These are phyloP conservation scores for Solanum paucissectum DNA, from an alignment of 257 asterid genomes.

Conservation along the genomic window DNA sequence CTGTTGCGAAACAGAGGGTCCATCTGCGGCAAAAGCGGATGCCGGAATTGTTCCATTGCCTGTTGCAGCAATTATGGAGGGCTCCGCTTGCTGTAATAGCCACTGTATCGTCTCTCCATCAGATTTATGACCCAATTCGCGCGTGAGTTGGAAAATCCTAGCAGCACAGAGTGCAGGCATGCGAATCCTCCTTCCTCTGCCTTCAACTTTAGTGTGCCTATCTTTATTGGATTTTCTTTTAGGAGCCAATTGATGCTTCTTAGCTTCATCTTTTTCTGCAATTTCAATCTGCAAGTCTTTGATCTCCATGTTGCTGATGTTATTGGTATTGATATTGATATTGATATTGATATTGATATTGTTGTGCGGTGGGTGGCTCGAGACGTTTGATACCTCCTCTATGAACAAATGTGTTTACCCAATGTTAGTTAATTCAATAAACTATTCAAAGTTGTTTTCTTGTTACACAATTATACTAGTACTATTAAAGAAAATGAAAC, in stretches of 20 bases:
- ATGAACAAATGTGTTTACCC: slow-evolving; percentile 10
- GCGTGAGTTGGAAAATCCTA: slow-evolving; percentile 57
- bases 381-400: slow-evolving; percentile 25
- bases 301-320: slow-evolving; percentile 3
- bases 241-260: slow-evolving; percentile 41
- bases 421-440: neutral
- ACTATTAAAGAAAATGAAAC: neutral
- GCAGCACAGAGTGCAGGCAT: slow-evolving; percentile 84
- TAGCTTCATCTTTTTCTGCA: slow-evolving; percentile 29
- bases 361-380: neutral
- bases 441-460: neutral
- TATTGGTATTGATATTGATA: neutral
- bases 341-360: neutral
- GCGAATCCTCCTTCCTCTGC: slow-evolving; percentile 67
- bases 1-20: slow-evolving; percentile 30
- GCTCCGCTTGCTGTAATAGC: slow-evolving; percentile 64
- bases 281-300: slow-evolving; percentile 17
- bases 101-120: slow-evolving; percentile 79
- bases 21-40: slow-evolving; percentile 49
- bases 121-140: slow-evolving; percentile 77
- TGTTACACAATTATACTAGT: neutral
- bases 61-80: slow-evolving; percentile 66
- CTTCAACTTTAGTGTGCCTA: slow-evolving; percentile 71
- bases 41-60: slow-evolving; percentile 73
- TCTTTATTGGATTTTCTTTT: slow-evolving; percentile 61